phyloP scores from a whole-genome alignment of 2,329 filamentous ascomycete genomes.

The Cercospora beticola region DNA sequence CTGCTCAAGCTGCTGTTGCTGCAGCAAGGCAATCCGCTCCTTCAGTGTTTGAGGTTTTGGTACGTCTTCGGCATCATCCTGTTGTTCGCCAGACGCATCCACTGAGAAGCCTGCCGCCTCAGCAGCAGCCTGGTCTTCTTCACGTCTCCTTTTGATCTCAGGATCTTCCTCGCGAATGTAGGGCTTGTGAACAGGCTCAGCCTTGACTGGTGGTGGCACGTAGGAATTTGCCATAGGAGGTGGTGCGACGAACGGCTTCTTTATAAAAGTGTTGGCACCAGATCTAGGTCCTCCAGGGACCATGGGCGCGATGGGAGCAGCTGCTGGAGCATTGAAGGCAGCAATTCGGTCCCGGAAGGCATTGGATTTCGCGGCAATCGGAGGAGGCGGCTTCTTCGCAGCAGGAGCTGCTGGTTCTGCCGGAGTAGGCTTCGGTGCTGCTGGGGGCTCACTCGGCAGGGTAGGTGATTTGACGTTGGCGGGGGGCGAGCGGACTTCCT shows the following conservation, averaged over 20 bases:
- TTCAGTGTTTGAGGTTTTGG: slow-evolving; percentile 93
- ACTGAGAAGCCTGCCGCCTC: slow-evolving; percentile 63
- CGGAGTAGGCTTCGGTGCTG: slow-evolving; percentile 38
- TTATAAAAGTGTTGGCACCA: slow-evolving; percentile 69
- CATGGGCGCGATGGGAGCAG: slow-evolving; percentile 84
- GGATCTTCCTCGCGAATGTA: slow-evolving; percentile 89
- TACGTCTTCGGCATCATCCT: slow-evolving; percentile 67
- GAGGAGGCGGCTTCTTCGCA: slow-evolving; percentile 62
- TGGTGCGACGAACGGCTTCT: slow-evolving; percentile 94
- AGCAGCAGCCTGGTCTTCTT: slow-evolving; percentile 64
- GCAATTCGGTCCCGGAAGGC: slow-evolving; percentile 96
- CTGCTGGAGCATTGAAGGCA: slow-evolving; percentile 88
- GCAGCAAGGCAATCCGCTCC: slow-evolving; percentile 88
- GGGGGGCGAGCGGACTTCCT: slow-evolving; percentile 32
- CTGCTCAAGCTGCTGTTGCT: slow-evolving; percentile 91
- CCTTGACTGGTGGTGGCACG: slow-evolving; percentile 71
- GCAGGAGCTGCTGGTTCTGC: slow-evolving; percentile 43
- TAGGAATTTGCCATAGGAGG: slow-evolving; percentile 91
- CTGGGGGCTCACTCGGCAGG: slow-evolving; percentile 26
- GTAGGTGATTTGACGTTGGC: slow-evolving; percentile 24
- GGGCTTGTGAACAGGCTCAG: slow-evolving; percentile 64
- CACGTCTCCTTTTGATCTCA: slow-evolving; percentile 59
- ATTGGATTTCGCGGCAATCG: slow-evolving; percentile 66
- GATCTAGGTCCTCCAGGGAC: slow-evolving; percentile 67
- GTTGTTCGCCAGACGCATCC: slow-evolving; percentile 44